Conservation (phyloP, 805 yeast genomes). For the Barnettozyma wickerhamii region DNA sequence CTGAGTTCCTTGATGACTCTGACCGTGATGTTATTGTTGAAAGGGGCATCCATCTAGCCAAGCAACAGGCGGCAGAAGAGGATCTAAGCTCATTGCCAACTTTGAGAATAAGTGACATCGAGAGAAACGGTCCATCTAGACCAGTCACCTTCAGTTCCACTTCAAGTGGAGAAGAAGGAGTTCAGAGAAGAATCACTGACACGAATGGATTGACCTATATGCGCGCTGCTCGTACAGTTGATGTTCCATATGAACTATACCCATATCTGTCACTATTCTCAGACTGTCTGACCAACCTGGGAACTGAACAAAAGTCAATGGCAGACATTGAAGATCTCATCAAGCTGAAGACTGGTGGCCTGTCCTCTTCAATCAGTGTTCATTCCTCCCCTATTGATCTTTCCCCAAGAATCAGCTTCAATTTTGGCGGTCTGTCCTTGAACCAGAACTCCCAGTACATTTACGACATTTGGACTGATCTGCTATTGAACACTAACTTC, state of each 20-base stretch:
- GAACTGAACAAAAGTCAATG: slow-evolving; percentile 69
- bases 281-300: slow-evolving; percentile 78
- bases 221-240: slow-evolving; percentile 58
- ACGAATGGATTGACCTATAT: slow-evolving; percentile 82
- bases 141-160: slow-evolving; percentile 28
- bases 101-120: slow-evolving; percentile 67
- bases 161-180: slow-evolving; percentile 22
- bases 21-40: slow-evolving; percentile 56
- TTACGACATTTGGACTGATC: slow-evolving; percentile 61
- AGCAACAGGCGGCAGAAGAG: slow-evolving; percentile 62
- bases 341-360: slow-evolving; percentile 79
- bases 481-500: slow-evolving; percentile 68
- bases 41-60: slow-evolving; percentile 55
- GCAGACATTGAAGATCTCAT: slow-evolving; percentile 83
- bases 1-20: slow-evolving; percentile 40
- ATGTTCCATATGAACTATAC: slow-evolving; percentile 57
- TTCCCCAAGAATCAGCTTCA: slow-evolving; percentile 48
- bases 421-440: slow-evolving; percentile 65
- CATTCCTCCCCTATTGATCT: slow-evolving; percentile 51
- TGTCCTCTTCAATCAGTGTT: slow-evolving; percentile 57
- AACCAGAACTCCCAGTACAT: slow-evolving; percentile 58
- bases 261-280: slow-evolving; percentile 74
- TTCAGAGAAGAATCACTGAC: slow-evolving; percentile 51
- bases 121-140: slow-evolving; percentile 43
- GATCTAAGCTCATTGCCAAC: slow-evolving; percentile 81